Evolutionary conservation across 768 basidiomycete species (phyloP).

Genomic region (Tylopilus rubrobrunneus): DNA sequence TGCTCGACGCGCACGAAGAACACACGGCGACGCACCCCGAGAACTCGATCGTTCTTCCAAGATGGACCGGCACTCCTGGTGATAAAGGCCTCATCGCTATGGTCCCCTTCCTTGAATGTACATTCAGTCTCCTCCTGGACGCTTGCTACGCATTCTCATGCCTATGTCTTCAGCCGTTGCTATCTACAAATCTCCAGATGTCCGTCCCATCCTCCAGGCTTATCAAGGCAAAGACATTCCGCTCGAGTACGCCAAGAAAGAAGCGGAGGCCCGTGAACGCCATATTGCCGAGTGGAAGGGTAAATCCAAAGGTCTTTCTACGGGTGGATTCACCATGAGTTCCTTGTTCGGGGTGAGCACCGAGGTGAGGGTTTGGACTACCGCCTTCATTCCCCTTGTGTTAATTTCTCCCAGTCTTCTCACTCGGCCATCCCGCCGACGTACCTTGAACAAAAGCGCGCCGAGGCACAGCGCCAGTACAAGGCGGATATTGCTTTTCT

Average conservation of each 20-base stretch:
- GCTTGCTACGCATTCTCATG: not conserved
- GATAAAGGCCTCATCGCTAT: slow-evolving; percentile 75
- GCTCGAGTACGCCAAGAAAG: slow-evolving; percentile 82
- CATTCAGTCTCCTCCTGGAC: slow-evolving; percentile 16
- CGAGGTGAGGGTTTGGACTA: slow-evolving; percentile 24
- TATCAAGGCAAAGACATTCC: slow-evolving; percentile 89
- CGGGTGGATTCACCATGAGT: slow-evolving; percentile 43
- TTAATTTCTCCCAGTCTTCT: slow-evolving; percentile 13
- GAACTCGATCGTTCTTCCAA: slow-evolving; percentile 78
- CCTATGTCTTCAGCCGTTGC: slow-evolving; percentile 63
- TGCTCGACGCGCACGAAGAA: slow-evolving; percentile 81
- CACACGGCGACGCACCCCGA: slow-evolving; percentile 80
- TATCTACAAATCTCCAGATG: slow-evolving; percentile 83
- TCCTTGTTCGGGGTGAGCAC: slow-evolving; percentile 37
- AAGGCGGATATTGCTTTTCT: slow-evolving; percentile 52
- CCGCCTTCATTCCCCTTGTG: not conserved
- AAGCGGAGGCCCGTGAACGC: slow-evolving; percentile 74
- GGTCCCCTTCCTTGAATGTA: slow-evolving; percentile 96
- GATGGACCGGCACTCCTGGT: slow-evolving; percentile 80
- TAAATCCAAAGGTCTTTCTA: slow-evolving; percentile 36
- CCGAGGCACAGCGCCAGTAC: slow-evolving; percentile 49
- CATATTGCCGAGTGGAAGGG: slow-evolving; percentile 81
- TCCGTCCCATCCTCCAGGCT: slow-evolving; percentile 80
- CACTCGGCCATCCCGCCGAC: slow-evolving; percentile 40
- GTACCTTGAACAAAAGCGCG: slow-evolving; percentile 50